Base-by-base conservation (phyloP, 352 stramenopile species). In the Ochromonadaceae sp. region DNA sequence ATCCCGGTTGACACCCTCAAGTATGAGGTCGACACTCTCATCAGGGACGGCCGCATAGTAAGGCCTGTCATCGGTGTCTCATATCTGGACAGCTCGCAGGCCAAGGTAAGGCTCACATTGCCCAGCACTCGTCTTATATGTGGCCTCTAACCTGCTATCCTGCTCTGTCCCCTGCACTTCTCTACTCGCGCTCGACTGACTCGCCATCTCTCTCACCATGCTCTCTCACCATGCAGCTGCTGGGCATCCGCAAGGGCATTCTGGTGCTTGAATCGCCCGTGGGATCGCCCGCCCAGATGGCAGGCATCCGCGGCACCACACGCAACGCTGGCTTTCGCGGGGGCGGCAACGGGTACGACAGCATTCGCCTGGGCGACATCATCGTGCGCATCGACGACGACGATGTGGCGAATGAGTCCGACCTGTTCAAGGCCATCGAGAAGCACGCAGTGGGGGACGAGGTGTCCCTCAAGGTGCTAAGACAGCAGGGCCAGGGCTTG, bases 341-440 rank as follows among this genome's bases (percentile, higher is more conserved):
- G 47, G 48, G 70, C 72, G 48, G 78, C 73, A 15, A 68, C 66
- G 35, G n/a, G n/a, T 44, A n/a, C 15, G n/a, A 44, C n/a, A 15
- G 40, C 15, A 44, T 86, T 49, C 72, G 85, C 65, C 78, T 90
- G 46, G 82, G 82, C 34, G 82, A 90, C 55, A 84, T 90, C 50
- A 88, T 90, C 44, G 71, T 81, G 34, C 70, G 76, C 40, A 75
- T 90, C 31, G 78, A 85, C 47, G 69, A 74, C 40, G 63, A 52
- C 2, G 62, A 72, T 9, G 79, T 90, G 26, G 76, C 78, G 42
- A 85, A 69, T 14, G 81, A 87, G 67, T 73, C 75, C 10, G 82
- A 90, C 69, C 50, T 90, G 0, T 88, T 89, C 59, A 78, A 81
- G 63, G 72, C 79, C 0, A 65, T 90, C n/a, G 82, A 90, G 69